Conservation (phyloP, 1,139 yeast genomes). For the Suhomyces kunorum region DNA sequence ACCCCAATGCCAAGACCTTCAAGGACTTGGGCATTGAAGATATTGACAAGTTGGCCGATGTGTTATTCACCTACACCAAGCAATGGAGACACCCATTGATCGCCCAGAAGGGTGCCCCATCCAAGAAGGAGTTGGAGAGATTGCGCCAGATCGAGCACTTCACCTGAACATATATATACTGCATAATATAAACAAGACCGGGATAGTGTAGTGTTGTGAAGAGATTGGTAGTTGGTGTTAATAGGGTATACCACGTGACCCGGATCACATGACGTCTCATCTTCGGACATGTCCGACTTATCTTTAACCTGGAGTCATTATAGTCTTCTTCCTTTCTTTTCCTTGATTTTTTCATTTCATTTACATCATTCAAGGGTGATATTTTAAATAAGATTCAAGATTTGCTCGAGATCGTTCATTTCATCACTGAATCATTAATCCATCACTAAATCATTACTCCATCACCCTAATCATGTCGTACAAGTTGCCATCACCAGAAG, state of each 20-base stretch:
- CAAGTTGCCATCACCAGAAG: constrained; percentile 26
- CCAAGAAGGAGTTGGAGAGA: constrained; percentile 43
- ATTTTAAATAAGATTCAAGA: no score
- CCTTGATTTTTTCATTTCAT: not conserved
- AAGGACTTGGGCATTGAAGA: constrained; percentile 68
- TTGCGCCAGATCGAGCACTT: constrained; percentile 52
- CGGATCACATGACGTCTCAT: not conserved
- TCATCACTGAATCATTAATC: no score
- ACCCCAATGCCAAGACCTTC: constrained; percentile 64
- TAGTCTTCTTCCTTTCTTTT: not conserved
- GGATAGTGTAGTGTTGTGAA: constrained; percentile 16
- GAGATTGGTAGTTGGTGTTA: not conserved
- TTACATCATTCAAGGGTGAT: no score
- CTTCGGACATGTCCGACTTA: constrained; percentile 7
- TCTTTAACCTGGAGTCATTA: not conserved
- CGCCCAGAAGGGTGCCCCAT: constrained; percentile 48
- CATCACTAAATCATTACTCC: no score
- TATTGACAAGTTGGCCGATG: constrained; percentile 68
- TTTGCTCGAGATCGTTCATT: no score
- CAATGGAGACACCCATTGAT: constrained; percentile 55
- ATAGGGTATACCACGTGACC: not conserved
- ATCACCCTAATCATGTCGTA: constrained; percentile 14
- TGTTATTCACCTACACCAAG: constrained; percentile 64
- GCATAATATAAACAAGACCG: constrained; percentile 23
- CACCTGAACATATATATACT: constrained; percentile 24